Evolutionary conservation across 257 asterid genomes (phyloP).

Genomic region (Rubia yunnanensis): DNA sequence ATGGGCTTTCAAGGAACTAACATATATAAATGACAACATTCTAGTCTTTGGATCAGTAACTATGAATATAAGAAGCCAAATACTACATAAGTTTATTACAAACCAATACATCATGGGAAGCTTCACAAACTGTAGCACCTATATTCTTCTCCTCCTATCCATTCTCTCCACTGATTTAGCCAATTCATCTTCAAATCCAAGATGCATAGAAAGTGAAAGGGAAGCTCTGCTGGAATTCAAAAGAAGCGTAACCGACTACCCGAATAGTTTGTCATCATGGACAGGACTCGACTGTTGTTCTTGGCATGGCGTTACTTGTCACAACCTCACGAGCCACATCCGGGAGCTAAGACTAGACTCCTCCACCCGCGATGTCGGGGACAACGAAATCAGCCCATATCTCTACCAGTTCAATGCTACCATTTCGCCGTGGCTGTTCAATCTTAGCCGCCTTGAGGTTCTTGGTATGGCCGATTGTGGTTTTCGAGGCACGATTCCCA

Average conservation of each 20-base stretch:
- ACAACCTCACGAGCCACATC: conserved; percentile 8
- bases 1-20: neutral
- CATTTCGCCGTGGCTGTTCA: neutral
- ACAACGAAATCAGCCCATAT: neutral
- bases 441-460: neutral
- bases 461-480: neutral
- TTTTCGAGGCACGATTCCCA: neutral
- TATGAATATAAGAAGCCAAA: neutral
- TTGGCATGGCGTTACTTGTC: conserved; percentile 6
- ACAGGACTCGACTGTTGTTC: neutral
- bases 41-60: too few species aligned
- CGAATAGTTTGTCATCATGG: neutral
- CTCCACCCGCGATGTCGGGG: neutral
- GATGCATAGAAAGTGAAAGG: neutral
- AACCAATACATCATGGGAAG: neutral
- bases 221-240: neutral
- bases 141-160: neutral
- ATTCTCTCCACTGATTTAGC: neutral
- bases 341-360: neutral
- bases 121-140: too few species aligned
- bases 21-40: neutral
- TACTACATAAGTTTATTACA: neutral
- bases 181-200: neutral
- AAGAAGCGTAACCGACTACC: neutral
- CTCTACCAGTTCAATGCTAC: neutral